Evolutionary conservation across 495 filamentous ascomycete species (phyloP).

Genomic region (Xylaria venustula): DNA sequence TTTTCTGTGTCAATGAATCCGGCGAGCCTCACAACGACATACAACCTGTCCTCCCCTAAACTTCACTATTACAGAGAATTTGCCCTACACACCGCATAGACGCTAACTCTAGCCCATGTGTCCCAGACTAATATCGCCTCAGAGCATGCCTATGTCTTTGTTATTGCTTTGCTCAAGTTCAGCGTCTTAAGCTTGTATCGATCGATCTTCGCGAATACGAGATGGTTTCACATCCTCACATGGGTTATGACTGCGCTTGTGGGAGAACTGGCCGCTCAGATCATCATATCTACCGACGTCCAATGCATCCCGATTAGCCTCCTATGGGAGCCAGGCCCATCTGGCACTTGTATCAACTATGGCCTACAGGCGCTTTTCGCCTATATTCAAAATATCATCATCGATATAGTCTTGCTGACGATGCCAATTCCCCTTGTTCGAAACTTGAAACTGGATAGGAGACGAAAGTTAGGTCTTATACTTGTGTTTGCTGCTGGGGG

Average conservation of each 20-base stretch:
- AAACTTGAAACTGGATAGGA: neutral
- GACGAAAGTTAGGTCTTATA: too few relatives aligned
- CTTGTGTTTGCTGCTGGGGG: too few relatives aligned
- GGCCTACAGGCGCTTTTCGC: neutral
- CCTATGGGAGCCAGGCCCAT: neutral
- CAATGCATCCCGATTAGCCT: neutral
- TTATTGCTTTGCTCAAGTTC: neutral
- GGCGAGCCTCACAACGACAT: too few relatives aligned
- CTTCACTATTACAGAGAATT: too few relatives aligned
- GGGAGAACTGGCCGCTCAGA: too few relatives aligned
- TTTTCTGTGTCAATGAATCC: too few relatives aligned
- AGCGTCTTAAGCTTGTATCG: neutral
- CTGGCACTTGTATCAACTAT: neutral
- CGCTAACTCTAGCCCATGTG: too few relatives aligned
- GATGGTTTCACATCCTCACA: neutral
- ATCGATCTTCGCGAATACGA: neutral
- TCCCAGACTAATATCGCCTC: neutral
- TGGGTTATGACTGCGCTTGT: neutral
- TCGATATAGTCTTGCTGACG: neutral
- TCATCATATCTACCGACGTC: neutral
- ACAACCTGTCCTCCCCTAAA: too few relatives aligned
- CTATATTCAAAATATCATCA: neutral
- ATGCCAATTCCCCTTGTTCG: neutral
- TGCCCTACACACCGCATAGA: too few relatives aligned
- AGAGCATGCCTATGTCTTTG: neutral